Evolutionary conservation across 495 filamentous ascomycete genomes (phyloP).

Genomic region (Saxophila tyrrhenica): DNA sequence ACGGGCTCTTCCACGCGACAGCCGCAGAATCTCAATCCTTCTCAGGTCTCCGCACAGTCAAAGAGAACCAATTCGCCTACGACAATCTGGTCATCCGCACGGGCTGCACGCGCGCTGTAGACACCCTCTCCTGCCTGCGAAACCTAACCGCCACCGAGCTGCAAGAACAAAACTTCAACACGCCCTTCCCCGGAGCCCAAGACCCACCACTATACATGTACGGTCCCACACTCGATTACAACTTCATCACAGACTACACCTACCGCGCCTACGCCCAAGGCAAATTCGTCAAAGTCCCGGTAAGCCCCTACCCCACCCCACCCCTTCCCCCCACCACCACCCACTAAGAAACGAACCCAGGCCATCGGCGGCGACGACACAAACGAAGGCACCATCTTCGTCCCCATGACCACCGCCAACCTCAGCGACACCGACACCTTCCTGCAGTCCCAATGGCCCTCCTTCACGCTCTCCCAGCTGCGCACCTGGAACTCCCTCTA

Average conservation of each 20-base stretch:
- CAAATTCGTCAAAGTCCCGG: slow-evolving; percentile 53
- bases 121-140: slow-evolving; percentile 51
- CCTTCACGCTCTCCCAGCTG: slow-evolving; percentile 42
- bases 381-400: slow-evolving; percentile 59
- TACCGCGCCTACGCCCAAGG: slow-evolving; percentile 47
- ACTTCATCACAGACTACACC: slow-evolving; percentile 49
- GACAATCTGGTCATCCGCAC: slow-evolving; percentile 47
- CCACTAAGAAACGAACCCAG: too few relatives aligned
- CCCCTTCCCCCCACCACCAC: too few relatives aligned
- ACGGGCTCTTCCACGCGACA: slow-evolving; percentile 50
- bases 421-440: slow-evolving; percentile 42
- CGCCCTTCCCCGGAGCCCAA: slow-evolving; percentile 42
- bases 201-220: slow-evolving; percentile 46
- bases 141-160: slow-evolving; percentile 37
- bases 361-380: slow-evolving; percentile 60
- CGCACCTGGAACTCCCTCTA: slow-evolving; percentile 47
- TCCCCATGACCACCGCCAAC: slow-evolving; percentile 38
- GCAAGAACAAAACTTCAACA: slow-evolving; percentile 42
- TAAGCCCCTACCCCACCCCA: neutral
- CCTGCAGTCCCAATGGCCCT: slow-evolving; percentile 52
- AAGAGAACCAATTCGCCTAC: slow-evolving; percentile 54
- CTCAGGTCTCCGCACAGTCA: slow-evolving; percentile 44
- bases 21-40: slow-evolving; percentile 58
- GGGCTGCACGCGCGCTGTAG: slow-evolving; percentile 35
- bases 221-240: slow-evolving; percentile 46